A percentile compares a stretch with the other conserved stretches of the same genome.
Evolutionary conservation across 441 rosid genomes (phyloP).

Genomic region (Erodium trifolium): DNA sequence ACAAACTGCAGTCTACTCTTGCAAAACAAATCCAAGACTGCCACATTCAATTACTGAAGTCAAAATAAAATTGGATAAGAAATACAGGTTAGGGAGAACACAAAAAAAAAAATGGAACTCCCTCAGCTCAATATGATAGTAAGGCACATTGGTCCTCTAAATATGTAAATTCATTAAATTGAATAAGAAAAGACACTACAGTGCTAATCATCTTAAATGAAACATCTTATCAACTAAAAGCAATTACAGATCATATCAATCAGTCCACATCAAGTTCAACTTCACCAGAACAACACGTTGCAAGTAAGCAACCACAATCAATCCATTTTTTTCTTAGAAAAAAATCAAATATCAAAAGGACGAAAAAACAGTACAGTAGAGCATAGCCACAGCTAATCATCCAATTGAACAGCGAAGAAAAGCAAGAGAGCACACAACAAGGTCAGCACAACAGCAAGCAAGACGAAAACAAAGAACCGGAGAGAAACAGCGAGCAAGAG

Average conservation of each 20-base stretch:
- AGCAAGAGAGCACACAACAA: not conserved
- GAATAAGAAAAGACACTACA: not conserved
- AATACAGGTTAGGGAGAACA: not conserved
- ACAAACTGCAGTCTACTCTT: not conserved
- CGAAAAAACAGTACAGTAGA: not conserved
- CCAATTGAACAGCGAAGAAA: constrained; percentile 1
- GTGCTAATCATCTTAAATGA: not conserved
- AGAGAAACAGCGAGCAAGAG: not conserved
- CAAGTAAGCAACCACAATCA: not conserved
- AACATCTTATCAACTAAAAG: not conserved
- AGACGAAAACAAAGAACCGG: not conserved
- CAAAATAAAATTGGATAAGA: not conserved
- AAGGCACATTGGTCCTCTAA: not conserved
- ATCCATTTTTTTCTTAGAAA: not conserved
- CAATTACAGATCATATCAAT: not conserved
- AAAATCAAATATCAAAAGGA: not conserved
- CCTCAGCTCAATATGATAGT: not conserved
- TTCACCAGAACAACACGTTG: not conserved
- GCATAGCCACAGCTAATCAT: not conserved
- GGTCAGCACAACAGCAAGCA: constrained; percentile 5
- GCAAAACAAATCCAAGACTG: not conserved
- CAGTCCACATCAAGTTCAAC: not conserved
- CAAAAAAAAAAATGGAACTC: not conserved
- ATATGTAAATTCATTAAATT: not conserved
- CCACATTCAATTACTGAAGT: not conserved